Evolutionary conservation across 345 rosid species (phyloP), one percentile per base, ranked within the genome.

Genomic region (Salix purpurea): DNA sequence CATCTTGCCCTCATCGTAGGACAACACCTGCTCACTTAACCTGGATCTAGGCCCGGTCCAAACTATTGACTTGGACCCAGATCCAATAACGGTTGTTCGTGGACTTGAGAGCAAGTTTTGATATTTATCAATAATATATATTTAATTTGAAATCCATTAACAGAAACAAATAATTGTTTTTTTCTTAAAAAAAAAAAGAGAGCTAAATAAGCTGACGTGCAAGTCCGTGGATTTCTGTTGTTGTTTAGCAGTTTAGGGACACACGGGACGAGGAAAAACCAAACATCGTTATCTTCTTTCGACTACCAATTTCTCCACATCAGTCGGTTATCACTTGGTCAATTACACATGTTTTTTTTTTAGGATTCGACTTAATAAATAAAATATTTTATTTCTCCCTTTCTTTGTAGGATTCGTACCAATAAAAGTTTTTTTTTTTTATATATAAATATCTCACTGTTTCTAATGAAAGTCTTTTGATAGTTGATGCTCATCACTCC

Each of bases 321-420:
- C 79, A 72, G 82, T 85, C 81, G 74, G 79, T 83, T 86, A 37
- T 81, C 82, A 60, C 82, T 81, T 76, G 86, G 84, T 86, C 91
- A 81, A 83, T 80, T 52, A 28, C 62, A 82, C 86, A 72, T 72
- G 64, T 71, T 69, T 76, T 69, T 40, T 10, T 42, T 11, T 11
- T n/a, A n/a, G 46, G 46, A 42, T 8, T 77, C 80, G 84, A 70
- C 65, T 11, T 10, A 71, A 26, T 39, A 40, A 23, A 50, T 62
- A 34, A 23, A 16, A 69, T 34, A 6, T 36, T 6, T 7, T 15
- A 1, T 40, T 40, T 44, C n/a, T 24, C 30, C 40, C 21, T 5
- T 19, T 9, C 39, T 5, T 8, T 15, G 10, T 2, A 40, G 48
- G 28, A 16, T 11, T 58, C 52, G n/a, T 61, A 48, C 65, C 28